Conservation (phyloP, 345 rosid genomes). For the Schrenkiella parvula region DNA sequence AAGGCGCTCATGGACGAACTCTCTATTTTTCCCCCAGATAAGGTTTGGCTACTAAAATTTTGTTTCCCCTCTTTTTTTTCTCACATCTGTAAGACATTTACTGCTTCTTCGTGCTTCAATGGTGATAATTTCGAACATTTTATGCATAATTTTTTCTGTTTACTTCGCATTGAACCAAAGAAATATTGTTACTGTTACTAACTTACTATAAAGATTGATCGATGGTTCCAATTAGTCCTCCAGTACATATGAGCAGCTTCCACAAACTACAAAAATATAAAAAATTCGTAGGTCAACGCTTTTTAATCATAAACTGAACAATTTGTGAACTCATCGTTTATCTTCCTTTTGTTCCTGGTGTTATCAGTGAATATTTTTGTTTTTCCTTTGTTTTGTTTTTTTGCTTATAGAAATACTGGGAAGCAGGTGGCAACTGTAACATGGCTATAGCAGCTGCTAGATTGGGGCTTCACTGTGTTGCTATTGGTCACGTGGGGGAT, state of each 20-base stretch:
- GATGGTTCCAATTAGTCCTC: background rate
- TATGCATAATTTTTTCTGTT: background rate
- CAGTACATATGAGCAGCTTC: background rate
- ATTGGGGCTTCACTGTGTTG: conserved; percentile 69
- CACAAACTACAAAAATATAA: background rate
- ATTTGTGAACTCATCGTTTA: background rate
- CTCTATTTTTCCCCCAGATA: conserved; percentile 80
- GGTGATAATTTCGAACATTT: background rate
- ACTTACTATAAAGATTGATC: background rate
- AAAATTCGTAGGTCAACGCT: background rate
- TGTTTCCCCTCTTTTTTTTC: background rate
- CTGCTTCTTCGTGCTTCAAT: background rate
- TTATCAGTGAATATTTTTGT: background rate
- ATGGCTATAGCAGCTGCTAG: conserved; percentile 97
- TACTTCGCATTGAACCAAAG: background rate
- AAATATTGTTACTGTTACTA: background rate
- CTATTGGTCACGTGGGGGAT: conserved; percentile 82
- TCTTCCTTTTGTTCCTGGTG: background rate
- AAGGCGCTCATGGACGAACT: conserved; percentile 65
- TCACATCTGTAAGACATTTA: background rate
- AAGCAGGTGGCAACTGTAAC: conserved; percentile 99
- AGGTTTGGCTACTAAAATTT: conserved; percentile 43
- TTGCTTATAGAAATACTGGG: conserved; percentile 64
- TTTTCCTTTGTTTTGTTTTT: background rate
- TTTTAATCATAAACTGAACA: background rate